Conservation (phyloP, 805 yeast genomes). For the Clavispora santaluciae region DNA sequence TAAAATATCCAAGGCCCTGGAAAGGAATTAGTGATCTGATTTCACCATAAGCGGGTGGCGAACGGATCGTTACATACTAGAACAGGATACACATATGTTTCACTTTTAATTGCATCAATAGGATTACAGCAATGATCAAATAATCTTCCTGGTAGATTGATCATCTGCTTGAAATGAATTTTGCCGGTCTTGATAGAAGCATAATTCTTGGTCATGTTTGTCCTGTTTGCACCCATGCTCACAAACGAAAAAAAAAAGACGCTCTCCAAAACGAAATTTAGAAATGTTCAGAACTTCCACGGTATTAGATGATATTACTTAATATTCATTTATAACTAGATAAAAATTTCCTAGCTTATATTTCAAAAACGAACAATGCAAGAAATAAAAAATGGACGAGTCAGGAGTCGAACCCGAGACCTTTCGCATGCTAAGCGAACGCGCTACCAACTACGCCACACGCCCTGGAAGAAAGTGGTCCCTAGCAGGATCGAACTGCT, state of each 20-base stretch:
- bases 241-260: slow-evolving; percentile 2
- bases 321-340: too few relatives aligned
- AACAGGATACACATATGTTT: slow-evolving; percentile 1
- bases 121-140: not conserved
- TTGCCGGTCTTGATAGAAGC: not conserved
- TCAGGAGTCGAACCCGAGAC: slow-evolving; percentile 76
- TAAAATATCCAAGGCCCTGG: slow-evolving; percentile 11
- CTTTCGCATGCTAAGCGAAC: slow-evolving; percentile 47
- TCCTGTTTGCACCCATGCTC: not conserved
- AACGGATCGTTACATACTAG: not conserved
- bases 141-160: not conserved
- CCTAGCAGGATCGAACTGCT: slow-evolving; percentile 88
- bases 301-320: too few relatives aligned
- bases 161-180: not conserved
- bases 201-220: not conserved
- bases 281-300: too few relatives aligned
- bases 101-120: not conserved
- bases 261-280: too few relatives aligned
- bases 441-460: slow-evolving; percentile 22
- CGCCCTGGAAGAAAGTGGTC: slow-evolving; percentile 45
- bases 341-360: too few relatives aligned
- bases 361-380: too few relatives aligned
- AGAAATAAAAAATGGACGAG: slow-evolving; percentile 53
- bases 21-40: slow-evolving; percentile 1
- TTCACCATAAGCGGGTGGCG: not conserved